Base-by-base conservation (phyloP, 192 early-diverging fungal species). In the Dissophora ornata region DNA sequence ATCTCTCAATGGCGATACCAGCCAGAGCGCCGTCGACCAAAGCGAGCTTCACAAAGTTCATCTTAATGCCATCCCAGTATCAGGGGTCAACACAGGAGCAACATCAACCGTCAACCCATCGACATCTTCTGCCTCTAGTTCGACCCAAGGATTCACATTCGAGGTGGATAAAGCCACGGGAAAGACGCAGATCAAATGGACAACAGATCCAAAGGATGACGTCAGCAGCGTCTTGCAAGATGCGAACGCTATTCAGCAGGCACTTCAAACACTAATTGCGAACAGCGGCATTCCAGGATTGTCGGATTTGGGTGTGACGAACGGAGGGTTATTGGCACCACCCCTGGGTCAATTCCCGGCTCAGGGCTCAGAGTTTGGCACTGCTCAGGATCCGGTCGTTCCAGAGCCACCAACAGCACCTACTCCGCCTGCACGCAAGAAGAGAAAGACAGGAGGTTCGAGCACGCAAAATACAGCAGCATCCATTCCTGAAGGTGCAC, bases 401-500 rank as follows among this genome's bases (percentile, higher is more conserved):
- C 29, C 49, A 6, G 67, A 54, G 11, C 22, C 46, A 21, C 26
- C 41, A 45, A 21, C 36, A 45, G 46, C 29, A 38, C 25, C 52
- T 1, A 40, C 52, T 2, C 10, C 45, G 36, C 51, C 63, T 0
- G 25, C 51, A 7, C 64, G 52, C 10, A 77, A 77, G 52, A 67
- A 62, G 46, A 58, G 64, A 57, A 60, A 57, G 38, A 62, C 59
- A 0, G 64, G 64, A 26, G 59, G 57, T 2, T 57, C 64, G 19
- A 62, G 49, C 33, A 52, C 46, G 13, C 65, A 67, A 36, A 77
- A 77, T 44, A 67, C 53, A 3, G 71, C 70, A 22, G 58, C 69
- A 6, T 80, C 82, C 69, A 82, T 80, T 79, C 87, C 50, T 73
- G 86, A 60, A 52, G 68, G 73, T 24, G 49, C 68, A 3, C 48